Conservation (phyloP, 2,329 filamentous ascomycete species). For the Pleomassaria siparia region DNA sequence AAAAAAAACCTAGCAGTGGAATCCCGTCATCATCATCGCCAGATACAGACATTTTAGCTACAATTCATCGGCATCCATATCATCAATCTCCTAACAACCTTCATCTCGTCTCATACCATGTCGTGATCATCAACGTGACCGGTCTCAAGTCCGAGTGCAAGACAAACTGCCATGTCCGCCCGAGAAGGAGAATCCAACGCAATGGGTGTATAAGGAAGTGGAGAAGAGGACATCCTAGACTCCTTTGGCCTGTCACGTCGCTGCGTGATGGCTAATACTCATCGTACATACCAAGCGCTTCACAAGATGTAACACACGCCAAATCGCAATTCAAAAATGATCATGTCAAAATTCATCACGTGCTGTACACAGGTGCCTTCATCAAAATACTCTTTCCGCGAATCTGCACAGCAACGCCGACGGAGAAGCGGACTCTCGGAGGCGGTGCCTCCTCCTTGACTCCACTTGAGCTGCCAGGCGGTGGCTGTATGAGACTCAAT, state of each 20-base stretch:
- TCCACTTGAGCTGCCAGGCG: constrained; percentile 44
- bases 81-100: no score
- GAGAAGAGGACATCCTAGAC: constrained; percentile 1
- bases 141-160: not conserved
- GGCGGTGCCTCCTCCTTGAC: constrained; percentile 44
- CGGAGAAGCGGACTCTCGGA: constrained; percentile 51
- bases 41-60: constrained; percentile 18
- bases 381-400: constrained; percentile 52
- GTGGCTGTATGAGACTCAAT: constrained; percentile 35
- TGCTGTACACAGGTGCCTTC: constrained; percentile 52
- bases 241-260: constrained; percentile 17
- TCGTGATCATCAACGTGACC: not conserved
- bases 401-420: constrained; percentile 51
- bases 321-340: constrained; percentile 10
- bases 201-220: constrained; percentile 15
- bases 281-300: no score
- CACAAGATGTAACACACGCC: not conserved
- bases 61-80: constrained; percentile 3
- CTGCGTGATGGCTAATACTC: constrained; percentile 4
- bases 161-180: constrained; percentile 1
- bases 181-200: constrained; percentile 3
- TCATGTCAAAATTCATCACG: constrained; percentile 18
- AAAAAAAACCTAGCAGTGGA: constrained; percentile 4
- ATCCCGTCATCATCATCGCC: not conserved
- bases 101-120: not conserved